These are phyloP conservation scores for Bipolaris cookei DNA, from an alignment of 2,329 filamentous ascomycete genomes.

Conservation along the genomic window DNA sequence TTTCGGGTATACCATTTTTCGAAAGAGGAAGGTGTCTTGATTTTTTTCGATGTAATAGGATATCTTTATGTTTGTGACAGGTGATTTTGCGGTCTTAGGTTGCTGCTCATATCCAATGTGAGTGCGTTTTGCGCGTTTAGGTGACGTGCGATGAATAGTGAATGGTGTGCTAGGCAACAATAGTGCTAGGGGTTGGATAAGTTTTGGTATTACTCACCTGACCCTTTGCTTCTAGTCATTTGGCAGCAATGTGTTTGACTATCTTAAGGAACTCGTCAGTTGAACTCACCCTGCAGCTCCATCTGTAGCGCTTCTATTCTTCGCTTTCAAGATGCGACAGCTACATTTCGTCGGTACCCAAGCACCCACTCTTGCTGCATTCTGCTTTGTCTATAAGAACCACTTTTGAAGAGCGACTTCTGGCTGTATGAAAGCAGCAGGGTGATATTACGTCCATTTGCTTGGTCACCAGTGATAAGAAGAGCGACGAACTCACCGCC, in stretches of 20 bases:
- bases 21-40: background rate
- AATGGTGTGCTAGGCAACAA: background rate
- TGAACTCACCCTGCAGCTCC: background rate
- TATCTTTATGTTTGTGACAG: background rate
- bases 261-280: background rate
- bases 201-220: background rate
- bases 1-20: background rate
- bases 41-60: background rate
- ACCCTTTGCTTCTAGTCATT: background rate
- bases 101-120: background rate
- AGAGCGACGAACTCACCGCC: constrained; percentile 8
- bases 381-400: background rate
- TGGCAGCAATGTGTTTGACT: no score
- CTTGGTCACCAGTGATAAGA: background rate
- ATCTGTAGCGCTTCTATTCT: background rate
- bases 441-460: background rate
- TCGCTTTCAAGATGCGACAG: background rate
- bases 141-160: background rate
- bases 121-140: background rate
- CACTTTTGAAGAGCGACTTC: background rate
- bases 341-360: background rate
- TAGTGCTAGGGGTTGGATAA: background rate
- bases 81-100: background rate
- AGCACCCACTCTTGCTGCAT: background rate
- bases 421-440: background rate